Conservation (phyloP, 257 asterid genomes). For the Lantana camara region DNA sequence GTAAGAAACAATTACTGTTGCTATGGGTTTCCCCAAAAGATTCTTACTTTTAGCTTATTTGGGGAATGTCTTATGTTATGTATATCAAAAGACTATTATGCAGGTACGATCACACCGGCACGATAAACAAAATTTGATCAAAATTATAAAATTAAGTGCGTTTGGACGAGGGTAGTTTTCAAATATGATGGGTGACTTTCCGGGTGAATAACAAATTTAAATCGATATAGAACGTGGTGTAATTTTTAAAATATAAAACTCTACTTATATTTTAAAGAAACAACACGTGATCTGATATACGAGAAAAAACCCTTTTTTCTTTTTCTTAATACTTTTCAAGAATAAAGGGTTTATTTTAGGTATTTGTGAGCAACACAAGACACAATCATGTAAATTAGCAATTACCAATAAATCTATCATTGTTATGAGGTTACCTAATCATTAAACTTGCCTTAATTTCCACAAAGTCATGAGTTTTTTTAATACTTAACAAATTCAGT, state of each 20-base stretch:
- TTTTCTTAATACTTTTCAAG: no score
- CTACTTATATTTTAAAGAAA: no score
- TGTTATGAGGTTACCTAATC: slow-evolving; percentile 24
- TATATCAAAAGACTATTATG: neutral
- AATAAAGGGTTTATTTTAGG: neutral
- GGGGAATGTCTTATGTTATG: neutral
- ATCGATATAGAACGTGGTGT: no score
- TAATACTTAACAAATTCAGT: neutral
- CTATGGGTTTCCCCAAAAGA: neutral
- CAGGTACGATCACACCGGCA: no score
- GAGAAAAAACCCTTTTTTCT: neutral
- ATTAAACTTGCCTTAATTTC: slow-evolving; percentile 29
- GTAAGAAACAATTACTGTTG: no score
- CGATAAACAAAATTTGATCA: no score
- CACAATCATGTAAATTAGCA: slow-evolving; percentile 19
- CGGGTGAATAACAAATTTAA: no score
- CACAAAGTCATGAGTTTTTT: slow-evolving; percentile 14
- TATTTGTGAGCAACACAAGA: neutral
- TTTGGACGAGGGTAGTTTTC: no score
- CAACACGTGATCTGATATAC: no score
- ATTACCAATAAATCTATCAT: slow-evolving; percentile 18
- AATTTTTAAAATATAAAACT: no score
- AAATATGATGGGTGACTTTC: no score
- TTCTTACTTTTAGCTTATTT: neutral
- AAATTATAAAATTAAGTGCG: no score